Conservation (phyloP, 2,329 filamentous ascomycete genomes). For the Talaromyces sp. region DNA sequence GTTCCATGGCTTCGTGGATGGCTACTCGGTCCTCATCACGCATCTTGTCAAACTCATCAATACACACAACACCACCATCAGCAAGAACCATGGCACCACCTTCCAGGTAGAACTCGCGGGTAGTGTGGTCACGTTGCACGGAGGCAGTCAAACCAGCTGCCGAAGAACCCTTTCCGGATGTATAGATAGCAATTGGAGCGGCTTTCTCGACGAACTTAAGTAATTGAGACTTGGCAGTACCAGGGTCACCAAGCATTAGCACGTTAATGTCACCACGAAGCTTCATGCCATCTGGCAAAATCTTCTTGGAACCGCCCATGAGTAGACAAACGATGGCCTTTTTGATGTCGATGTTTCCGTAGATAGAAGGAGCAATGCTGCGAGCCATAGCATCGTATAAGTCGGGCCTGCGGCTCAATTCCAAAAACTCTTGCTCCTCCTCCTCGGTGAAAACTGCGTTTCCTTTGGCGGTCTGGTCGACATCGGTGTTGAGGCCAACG, state of each 20-base stretch:
- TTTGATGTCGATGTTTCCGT: slow-evolving; percentile 94
- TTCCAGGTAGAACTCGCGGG: slow-evolving; percentile 95
- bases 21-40: slow-evolving; percentile 95
- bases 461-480: slow-evolving; percentile 87
- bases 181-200: slow-evolving; percentile 96
- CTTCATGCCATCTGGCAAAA: slow-evolving; percentile 95
- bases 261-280: slow-evolving; percentile 98
- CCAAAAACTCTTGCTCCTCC: slow-evolving; percentile 93
- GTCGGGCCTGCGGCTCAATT: slow-evolving; percentile 86
- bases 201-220: slow-evolving; percentile 97
- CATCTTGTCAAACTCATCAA: slow-evolving; percentile 99
- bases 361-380: slow-evolving; percentile 96
- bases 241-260: slow-evolving; percentile 90
- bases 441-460: slow-evolving; percentile 85
- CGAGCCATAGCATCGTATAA: slow-evolving; percentile 88
- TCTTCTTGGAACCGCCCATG: slow-evolving; percentile 95
- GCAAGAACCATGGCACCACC: slow-evolving; percentile 98
- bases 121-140: slow-evolving; percentile 88
- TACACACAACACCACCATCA: slow-evolving; percentile 95
- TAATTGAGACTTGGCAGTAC: slow-evolving; percentile 96
- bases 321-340: slow-evolving; percentile 94
- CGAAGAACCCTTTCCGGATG: slow-evolving; percentile 95
- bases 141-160: slow-evolving; percentile 97
- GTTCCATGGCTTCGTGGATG: slow-evolving; percentile 99
- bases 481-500: slow-evolving; percentile 86